A percentile compares a stretch with the other conserved stretches of the same genome.
These are phyloP conservation scores for Blastocystis sp. DNA, from an alignment of 352 stramenopile genomes.

Conservation along the genomic window DNA sequence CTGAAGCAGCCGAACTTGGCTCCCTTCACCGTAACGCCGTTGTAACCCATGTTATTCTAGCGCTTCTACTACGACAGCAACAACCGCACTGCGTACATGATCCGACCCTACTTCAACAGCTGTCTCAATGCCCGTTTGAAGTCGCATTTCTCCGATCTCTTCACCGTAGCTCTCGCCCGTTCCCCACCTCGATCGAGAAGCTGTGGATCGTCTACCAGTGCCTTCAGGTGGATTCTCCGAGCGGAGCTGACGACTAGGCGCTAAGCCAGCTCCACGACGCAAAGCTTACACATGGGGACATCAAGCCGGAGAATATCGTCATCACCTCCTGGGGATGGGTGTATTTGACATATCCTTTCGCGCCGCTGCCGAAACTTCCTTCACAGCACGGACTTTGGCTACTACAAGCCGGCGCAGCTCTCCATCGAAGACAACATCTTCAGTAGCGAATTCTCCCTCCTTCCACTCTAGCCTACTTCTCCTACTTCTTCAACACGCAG, in stretches of 20 bases:
- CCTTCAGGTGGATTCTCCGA: constrained; percentile 22
- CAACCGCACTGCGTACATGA: constrained; percentile 34
- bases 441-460: neutral
- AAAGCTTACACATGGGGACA: constrained; percentile 89
- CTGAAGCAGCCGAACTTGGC: constrained; percentile 58
- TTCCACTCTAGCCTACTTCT: constrained; percentile 69
- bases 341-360: constrained; percentile 89
- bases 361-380: constrained; percentile 87
- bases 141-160: neutral
- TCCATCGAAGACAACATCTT: constrained; percentile 56
- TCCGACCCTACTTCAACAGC: constrained; percentile 49
- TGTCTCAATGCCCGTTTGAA: constrained; percentile 51
- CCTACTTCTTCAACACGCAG: constrained; percentile 73
- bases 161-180: constrained; percentile 78
- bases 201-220: constrained; percentile 95
- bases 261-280: constrained; percentile 86
- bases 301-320: constrained; percentile 95
- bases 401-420: constrained; percentile 63
- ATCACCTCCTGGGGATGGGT: constrained; percentile 95
- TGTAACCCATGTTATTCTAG: neutral
- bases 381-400: constrained; percentile 76
- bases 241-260: constrained; percentile 75
- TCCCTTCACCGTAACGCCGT: constrained; percentile 35
- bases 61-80: constrained; percentile 36
- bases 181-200: constrained; percentile 89